Evolutionary conservation across 352 stramenopile genomes (phyloP).

Genomic region (Globisporangium acanthophoron): DNA sequence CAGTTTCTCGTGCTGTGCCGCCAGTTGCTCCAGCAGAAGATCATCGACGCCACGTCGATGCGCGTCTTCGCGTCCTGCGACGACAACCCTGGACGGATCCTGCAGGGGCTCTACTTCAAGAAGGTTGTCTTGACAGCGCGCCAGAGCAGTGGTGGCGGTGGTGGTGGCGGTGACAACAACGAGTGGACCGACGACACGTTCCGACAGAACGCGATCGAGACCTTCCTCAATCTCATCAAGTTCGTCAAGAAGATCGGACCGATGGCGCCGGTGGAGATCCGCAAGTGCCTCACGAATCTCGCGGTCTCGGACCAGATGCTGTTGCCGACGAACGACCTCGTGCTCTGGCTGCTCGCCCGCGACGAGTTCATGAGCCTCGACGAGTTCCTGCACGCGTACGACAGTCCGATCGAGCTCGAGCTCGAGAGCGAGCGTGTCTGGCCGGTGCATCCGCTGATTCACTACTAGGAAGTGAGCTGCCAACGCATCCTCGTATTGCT

Average conservation of each 20-base stretch:
- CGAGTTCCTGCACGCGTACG: conserved; percentile 46
- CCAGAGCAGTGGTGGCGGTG: neutral
- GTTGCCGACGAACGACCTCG: conserved; percentile 45
- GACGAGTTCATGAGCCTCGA: conserved; percentile 66
- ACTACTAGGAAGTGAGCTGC: conserved; percentile 25
- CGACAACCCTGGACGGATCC: conserved; percentile 35
- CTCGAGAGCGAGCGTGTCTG: conserved; percentile 74
- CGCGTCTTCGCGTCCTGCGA: conserved; percentile 61
- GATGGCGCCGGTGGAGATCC: conserved; percentile 45
- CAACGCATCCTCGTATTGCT: neutral
- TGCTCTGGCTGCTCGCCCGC: conserved; percentile 42
- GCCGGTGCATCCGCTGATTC: conserved; percentile 63
- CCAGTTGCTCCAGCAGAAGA: conserved; percentile 28
- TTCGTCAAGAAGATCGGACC: conserved; percentile 56
- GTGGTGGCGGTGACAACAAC: conserved; percentile 14
- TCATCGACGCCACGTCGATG: conserved; percentile 36
- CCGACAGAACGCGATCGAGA: conserved; percentile 35
- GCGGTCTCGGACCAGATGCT: conserved; percentile 61
- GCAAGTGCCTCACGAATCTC: conserved; percentile 48
- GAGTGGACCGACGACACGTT: conserved; percentile 45
- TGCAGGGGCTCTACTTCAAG: conserved; percentile 65
- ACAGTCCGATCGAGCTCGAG: conserved; percentile 33
- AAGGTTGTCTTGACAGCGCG: conserved; percentile 35
- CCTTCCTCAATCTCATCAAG: conserved; percentile 51
- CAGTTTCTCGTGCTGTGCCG: conserved; percentile 44